Conservation (phyloP, 2,329 filamentous ascomycete genomes). For the Macrophomina phaseolina region DNA sequence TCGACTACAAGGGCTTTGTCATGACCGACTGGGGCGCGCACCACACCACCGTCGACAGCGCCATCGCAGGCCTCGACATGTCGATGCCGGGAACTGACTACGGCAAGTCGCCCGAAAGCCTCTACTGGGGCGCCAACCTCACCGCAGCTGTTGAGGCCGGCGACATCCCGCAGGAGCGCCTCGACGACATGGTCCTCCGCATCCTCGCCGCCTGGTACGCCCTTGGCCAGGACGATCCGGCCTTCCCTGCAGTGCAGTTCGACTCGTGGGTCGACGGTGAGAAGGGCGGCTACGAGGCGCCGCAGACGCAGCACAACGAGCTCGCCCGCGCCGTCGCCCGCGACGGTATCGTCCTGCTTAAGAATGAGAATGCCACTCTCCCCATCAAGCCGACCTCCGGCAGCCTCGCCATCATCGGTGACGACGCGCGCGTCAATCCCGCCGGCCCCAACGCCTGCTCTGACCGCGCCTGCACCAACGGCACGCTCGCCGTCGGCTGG, state of each 20-base stretch:
- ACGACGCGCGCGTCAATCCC: slow-evolving; percentile 78
- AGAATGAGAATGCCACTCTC: slow-evolving; percentile 72
- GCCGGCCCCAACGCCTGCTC: slow-evolving; percentile 79
- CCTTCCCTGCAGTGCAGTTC: slow-evolving; percentile 52
- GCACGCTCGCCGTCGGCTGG: slow-evolving; percentile 72
- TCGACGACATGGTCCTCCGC: slow-evolving; percentile 80
- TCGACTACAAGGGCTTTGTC: slow-evolving; percentile 54
- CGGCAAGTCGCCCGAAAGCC: slow-evolving; percentile 53
- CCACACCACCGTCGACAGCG: slow-evolving; percentile 50
- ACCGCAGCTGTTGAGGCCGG: slow-evolving; percentile 83
- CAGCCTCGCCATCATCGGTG: slow-evolving; percentile 72
- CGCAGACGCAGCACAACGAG: slow-evolving; percentile 48
- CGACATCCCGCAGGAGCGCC: slow-evolving; percentile 80
- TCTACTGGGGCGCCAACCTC: slow-evolving; percentile 77
- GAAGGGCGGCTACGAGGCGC: slow-evolving; percentile 37
- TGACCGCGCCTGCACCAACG: slow-evolving; percentile 69
- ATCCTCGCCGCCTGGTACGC: slow-evolving; percentile 58
- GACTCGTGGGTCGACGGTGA: slow-evolving; percentile 38
- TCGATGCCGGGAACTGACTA: slow-evolving; percentile 52
- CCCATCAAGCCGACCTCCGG: slow-evolving; percentile 67
- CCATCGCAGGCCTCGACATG: slow-evolving; percentile 57
- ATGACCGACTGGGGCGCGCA: slow-evolving; percentile 49
- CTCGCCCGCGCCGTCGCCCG: slow-evolving; percentile 51
- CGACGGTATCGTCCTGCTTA: slow-evolving; percentile 56
- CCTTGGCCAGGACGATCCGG: slow-evolving; percentile 51